Evolutionary conservation across 2,329 filamentous ascomycete species (phyloP), one percentile per base, ranked within the genome.

Genomic region (Neofusicoccum umdonicola): DNA sequence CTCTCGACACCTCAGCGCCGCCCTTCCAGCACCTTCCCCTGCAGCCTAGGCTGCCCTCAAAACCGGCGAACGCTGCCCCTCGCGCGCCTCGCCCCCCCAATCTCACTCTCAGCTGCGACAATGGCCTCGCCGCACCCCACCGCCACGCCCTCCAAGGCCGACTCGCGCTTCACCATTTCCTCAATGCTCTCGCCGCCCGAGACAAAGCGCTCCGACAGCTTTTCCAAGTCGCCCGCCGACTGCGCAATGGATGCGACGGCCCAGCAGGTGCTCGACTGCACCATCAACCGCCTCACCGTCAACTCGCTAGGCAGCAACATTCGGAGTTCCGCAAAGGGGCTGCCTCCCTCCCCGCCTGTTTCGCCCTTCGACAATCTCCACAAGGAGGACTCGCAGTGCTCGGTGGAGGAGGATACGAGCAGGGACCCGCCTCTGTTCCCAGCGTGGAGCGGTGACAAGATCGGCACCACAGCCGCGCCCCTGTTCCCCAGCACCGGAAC

Each of bases 181-280:
- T 60, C 76, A 15, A 74, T 79, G 52, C 76, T 78, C 66, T 78
- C 76, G 13, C 77, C 77, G 8, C 77, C 77, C 17, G 77, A 79
- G 69, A 74, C 76, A 72, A 77, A 77, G 69, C 73, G 73, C 39
- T 72, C 72, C 62, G 74, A 76, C 71, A 72, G 72, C 68, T 65
- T 76, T 72, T 5, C 71, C 75, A 68, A 71, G 68, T 65, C 67
- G 66, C 19, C 68, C 68, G 31, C 62, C 68, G 45, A 70, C 69
- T 42, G 48, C 68, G 12, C 68, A 67, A 51, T 71, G 71, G 15
- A 67, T 70, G 45, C 57, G 39, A 41, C 56, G 31, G 31, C 48
- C 34, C 35, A 13, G 2, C 73, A 73, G 69, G 69, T 70, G 65
- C 67, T 71, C 39, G 67, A 73, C 66, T 61, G 70, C 39, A 44